Evolutionary conservation across 306 rosid genomes (phyloP).

Genomic region (Ormosia emarginata): DNA sequence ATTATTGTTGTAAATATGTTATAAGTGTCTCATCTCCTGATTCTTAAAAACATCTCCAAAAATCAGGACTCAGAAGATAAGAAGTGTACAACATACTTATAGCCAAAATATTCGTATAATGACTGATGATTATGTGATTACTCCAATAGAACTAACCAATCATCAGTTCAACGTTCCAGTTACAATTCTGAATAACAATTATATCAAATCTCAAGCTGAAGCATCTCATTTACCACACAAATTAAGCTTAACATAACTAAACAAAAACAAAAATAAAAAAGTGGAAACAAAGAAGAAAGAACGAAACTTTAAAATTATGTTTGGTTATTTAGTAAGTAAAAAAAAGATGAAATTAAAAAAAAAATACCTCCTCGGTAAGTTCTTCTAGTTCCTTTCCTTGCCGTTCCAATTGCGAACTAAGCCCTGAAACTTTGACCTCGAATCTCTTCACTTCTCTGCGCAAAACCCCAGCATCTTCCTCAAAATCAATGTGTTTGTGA

Average conservation of each 20-base stretch:
- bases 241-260: background rate
- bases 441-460: constrained; percentile 57
- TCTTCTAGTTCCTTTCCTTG: constrained; percentile 51
- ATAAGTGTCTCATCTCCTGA: too few species aligned
- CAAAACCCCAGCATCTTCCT: constrained; percentile 49
- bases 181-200: constrained; percentile 3
- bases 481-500: constrained; percentile 33
- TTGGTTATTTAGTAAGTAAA: too few species aligned
- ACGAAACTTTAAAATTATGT: too few species aligned
- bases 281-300: too few species aligned
- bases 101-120: too few species aligned
- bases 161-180: background rate
- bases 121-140: too few species aligned
- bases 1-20: too few species aligned
- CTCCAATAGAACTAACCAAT: background rate
- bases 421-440: constrained; percentile 60
- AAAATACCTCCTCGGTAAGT: constrained; percentile 56
- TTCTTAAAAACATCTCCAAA: too few species aligned
- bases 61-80: too few species aligned
- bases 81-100: too few species aligned
- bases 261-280: background rate
- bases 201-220: background rate
- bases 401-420: constrained; percentile 46
- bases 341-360: too few species aligned
- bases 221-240: background rate